These are phyloP conservation scores for Cyclotella kingstonii DNA, from an alignment of 108 stramenopile species.

Conservation along the genomic window DNA sequence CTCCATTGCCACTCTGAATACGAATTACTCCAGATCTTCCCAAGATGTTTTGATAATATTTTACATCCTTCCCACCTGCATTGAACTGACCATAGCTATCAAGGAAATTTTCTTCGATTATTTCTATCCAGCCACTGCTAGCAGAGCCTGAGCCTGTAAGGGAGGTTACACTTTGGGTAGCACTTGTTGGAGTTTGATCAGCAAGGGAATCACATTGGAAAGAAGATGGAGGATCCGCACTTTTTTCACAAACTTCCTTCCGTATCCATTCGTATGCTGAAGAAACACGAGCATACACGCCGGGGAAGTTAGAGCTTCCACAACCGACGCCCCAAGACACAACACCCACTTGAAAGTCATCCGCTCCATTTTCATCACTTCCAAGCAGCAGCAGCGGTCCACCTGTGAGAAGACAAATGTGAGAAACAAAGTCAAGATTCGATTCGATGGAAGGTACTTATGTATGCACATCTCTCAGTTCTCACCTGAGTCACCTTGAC, in stretches of 20 bases:
- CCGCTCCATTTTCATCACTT: neutral
- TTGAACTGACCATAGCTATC: constrained; percentile 1
- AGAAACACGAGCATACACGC: constrained; percentile 39
- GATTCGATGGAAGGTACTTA: neutral
- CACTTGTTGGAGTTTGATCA: no score
- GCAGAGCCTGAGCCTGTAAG: no score
- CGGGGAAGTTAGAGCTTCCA: constrained; percentile 12
- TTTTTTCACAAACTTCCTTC: constrained; percentile 8
- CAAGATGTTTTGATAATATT: neutral
- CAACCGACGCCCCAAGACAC: constrained; percentile 44
- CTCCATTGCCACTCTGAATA: constrained; percentile 9
- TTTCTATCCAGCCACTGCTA: neutral
- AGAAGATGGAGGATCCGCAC: constrained; percentile 7
- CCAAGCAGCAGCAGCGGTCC: constrained; percentile 17
- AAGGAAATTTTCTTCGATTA: constrained; percentile 4
- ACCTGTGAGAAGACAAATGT: neutral
- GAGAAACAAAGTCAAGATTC: neutral
- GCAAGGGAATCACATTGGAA: constrained; percentile 23
- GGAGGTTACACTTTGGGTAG: no score
- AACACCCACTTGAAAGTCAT: constrained; percentile 22
- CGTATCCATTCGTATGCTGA: constrained; percentile 33
- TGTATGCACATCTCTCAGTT: no score
- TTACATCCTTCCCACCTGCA: neutral
- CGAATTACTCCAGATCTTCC: constrained; percentile 1
- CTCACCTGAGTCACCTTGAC: constrained; percentile 31